Base-by-base conservation (phyloP, 202 grass and related monocot species). In the Alloteropsis angusta region DNA sequence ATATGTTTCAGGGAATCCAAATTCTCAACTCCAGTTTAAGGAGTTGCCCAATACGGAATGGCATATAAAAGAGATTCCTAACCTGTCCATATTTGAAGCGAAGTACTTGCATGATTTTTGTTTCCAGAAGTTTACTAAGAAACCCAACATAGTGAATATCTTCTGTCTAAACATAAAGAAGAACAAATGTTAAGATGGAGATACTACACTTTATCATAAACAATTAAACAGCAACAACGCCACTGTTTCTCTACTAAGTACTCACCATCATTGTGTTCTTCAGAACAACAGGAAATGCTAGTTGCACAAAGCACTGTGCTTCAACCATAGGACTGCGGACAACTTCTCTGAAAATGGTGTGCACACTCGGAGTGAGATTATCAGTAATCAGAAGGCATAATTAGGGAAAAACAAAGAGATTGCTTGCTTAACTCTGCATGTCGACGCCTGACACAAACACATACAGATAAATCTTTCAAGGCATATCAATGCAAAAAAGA, bases 11-110 rank as follows among this genome's bases (percentile, higher is more conserved):
- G 85, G 28, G 55, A 72, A 48, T 56, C 10, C 7, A 74, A 58
- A 75, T 82, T 76, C 16, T 76, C n/a, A 58, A 70, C 26, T 74
- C 49, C 60, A 76, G 35, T 84, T 74, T 70, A 68, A 38, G 19
- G 17, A 62, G 76, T 65, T 65, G 16, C 44, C 55, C 47, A 67
- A 78, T 60, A 59, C 69, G 58, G 42, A 82, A 38, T 19, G 54
- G 9, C 12, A 37, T 18, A 59, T 37, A 62, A 48, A 16, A n/a
- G 75, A 74, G 82, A 77, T 48, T 85, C 60, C 36, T 70, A 65
- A 96, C 96, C 90, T 99, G 96, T 3, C 96, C 96, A 91, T 96
- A 93, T 84, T 99, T 99, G 80, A 99, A 99, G 21, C 92, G 92
- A 74, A 99, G 96, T 70, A 99, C 92, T 93, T 95, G 96, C 90